phyloP scores from a whole-genome alignment of 306 rosid species.

The Sesbania bispinosa region DNA sequence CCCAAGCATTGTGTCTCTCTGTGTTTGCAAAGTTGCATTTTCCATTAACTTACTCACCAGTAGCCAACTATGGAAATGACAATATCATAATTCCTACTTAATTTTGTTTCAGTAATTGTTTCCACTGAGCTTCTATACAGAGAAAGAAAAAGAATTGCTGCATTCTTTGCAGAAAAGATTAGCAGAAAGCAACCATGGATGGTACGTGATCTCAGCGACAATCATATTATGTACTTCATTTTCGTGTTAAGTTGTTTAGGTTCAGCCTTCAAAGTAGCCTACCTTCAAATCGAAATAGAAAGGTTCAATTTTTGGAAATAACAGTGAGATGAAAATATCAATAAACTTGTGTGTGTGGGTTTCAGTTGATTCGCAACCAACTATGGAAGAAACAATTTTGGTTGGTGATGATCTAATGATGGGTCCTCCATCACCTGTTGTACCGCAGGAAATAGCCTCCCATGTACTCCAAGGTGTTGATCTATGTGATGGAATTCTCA shows the following conservation, averaged over 20 bases:
- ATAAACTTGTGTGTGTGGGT: conserved; percentile 21
- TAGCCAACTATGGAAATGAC: neutral
- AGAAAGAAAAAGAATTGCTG: neutral
- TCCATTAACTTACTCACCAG: neutral
- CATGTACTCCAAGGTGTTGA: conserved; percentile 91
- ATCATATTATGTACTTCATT: neutral
- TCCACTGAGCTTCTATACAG: neutral
- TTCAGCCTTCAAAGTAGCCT: too few species aligned
- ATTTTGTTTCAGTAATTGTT: conserved; percentile 15
- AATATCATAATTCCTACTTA: neutral
- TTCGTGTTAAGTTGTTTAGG: neutral
- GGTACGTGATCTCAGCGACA: conserved; percentile 38
- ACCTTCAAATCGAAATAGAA: too few species aligned
- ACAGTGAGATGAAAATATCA: too few species aligned
- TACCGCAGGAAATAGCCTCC: conserved; percentile 89
- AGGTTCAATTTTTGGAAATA: too few species aligned
- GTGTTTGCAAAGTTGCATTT: neutral
- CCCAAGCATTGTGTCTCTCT: too few species aligned
- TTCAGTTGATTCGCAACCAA: conserved; percentile 93
- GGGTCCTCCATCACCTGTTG: conserved; percentile 90
- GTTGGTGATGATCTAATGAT: conserved; percentile 93
- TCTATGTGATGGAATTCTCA: conserved; percentile 81
- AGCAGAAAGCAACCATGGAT: conserved; percentile 53
- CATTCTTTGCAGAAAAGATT: conserved; percentile 21
- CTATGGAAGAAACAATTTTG: conserved; percentile 92